These are phyloP conservation scores for Nemania bipapillata DNA, from an alignment of 2,329 filamentous ascomycete species.

Conservation along the genomic window DNA sequence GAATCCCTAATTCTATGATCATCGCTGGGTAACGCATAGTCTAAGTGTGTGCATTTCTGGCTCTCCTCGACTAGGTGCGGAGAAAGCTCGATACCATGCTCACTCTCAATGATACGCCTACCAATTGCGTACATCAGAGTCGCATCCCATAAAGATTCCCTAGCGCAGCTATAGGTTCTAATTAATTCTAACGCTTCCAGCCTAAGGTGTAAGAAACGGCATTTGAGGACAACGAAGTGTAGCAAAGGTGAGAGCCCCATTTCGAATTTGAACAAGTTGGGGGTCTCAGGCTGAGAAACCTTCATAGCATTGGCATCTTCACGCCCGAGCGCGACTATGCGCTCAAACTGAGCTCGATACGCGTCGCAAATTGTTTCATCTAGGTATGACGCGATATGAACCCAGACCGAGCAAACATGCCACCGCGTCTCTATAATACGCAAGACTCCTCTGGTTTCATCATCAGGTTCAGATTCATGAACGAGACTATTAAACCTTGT, in stretches of 20 bases:
- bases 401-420: conserved; percentile 40
- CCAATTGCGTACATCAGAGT: conserved; percentile 28
- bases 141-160: conserved; percentile 38
- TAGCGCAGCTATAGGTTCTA: conserved; percentile 6
- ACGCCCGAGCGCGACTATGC: conserved; percentile 34
- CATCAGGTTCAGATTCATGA: neutral
- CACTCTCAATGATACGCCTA: conserved; percentile 33
- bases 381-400: conserved; percentile 19
- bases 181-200: conserved; percentile 32
- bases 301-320: conserved; percentile 21
- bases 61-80: neutral
- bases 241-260: conserved; percentile 38
- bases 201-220: conserved; percentile 33
- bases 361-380: conserved; percentile 32
- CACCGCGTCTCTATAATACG: conserved; percentile 38
- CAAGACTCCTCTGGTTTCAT: neutral
- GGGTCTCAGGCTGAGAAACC: neutral
- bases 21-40: conserved; percentile 25
- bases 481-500: conserved; percentile 4
- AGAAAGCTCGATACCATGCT: conserved; percentile 31
- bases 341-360: conserved; percentile 27
- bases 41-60: neutral
- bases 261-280: conserved; percentile 34
- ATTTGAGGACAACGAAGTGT: conserved; percentile 41
- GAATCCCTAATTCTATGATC: conserved; percentile 33